Evolutionary conservation across 208 protist genomes (phyloP).

Genomic region (Acanthamoeba lenticulata): DNA sequence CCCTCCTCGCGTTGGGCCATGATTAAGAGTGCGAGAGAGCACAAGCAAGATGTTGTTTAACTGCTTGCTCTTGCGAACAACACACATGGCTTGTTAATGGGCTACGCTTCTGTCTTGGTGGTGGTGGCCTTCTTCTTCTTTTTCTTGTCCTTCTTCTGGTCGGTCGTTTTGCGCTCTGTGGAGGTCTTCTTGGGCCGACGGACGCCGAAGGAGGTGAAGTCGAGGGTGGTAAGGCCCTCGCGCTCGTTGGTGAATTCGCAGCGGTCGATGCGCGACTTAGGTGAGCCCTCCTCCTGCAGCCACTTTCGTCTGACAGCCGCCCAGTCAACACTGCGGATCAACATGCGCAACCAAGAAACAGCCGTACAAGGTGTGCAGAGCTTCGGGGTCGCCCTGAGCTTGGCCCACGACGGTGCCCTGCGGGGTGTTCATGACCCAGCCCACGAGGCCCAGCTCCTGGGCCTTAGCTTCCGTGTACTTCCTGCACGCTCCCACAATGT

Average conservation of each 20-base stretch:
- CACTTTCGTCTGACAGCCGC: not conserved
- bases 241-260: conserved; percentile 34
- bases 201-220: not conserved
- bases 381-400: conserved; percentile 11
- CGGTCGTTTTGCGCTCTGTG: too few species aligned
- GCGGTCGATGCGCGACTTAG: not conserved
- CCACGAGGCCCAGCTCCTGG: conserved; percentile 33
- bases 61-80: not conserved
- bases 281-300: conserved; percentile 51
- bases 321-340: not conserved
- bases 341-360: not conserved
- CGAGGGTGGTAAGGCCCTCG: not conserved
- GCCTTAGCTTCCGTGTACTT: conserved; percentile 27
- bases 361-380: not conserved
- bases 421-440: conserved; percentile 56
- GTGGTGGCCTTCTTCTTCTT: not conserved
- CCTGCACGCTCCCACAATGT: not conserved
- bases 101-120: too few species aligned
- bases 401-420: conserved; percentile 54
- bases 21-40: too few species aligned
- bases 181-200: too few species aligned
- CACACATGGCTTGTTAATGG: too few species aligned
- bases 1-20: not conserved
- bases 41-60: not conserved
- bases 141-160: not conserved